Evolutionary conservation across 129 eudicot species (phyloP), one percentile per base, ranked within the genome.

Genomic region (Chrysanthemum lavandulifolium): DNA sequence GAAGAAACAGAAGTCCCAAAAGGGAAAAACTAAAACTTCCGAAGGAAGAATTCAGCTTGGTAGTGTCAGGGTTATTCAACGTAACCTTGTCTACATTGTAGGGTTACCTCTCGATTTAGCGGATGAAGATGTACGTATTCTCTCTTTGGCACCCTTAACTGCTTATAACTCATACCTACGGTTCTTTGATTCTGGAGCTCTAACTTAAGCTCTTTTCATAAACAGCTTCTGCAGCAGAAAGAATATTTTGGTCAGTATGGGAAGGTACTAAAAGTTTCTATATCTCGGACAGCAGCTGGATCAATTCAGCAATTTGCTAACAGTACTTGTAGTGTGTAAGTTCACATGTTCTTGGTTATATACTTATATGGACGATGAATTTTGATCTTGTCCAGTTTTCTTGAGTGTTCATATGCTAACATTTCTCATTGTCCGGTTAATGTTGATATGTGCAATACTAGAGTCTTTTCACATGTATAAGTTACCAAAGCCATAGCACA

Each of bases 301-400:
- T 71, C 82, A 18, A 79, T 86, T 29, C 87, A 86, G 40, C 85
- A 83, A 60, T 86, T 78, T 80, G 74, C 85, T 33, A 86, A 83
- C 69, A 75, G 75, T 64, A 83, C 87, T 68, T 86, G 87, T 78
- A 86, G 91, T 80, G 85, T 86, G 91, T 86, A 80, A 86, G 91
- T 83, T 63, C 18, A 16, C 45, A 16, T 62, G 29, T 16, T 51
- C 2, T 67, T 67, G 47, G 16, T 45, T n/a, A 68, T 57, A 45
- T 13, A 40, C 45, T 40, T 40, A 40, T 6, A 40, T 40, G 45
- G 45, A 40, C 7, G 10, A 40, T 40, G 45, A 8, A 40, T 40
- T 40, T 40, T 40, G 45, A 6, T 40, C 9, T 40, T 40, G 45
- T 40, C 45, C 45, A 40, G 45, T 40, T 40, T 40, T 40, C 45